Evolutionary conservation across 306 rosid species (phyloP).

Genomic region (Sophora flavescens): DNA sequence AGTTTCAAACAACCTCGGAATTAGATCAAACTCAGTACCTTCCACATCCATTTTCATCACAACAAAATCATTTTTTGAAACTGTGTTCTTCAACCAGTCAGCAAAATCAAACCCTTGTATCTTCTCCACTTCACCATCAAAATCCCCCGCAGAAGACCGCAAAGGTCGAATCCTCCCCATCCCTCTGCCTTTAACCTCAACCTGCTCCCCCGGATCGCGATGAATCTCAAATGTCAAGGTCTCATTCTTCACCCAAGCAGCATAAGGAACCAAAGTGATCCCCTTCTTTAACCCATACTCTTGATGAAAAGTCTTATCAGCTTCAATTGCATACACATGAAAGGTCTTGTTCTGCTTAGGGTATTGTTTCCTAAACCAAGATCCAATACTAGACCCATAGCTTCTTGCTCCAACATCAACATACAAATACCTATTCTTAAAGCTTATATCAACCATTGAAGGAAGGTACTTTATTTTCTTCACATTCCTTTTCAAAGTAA

Average conservation of each 20-base stretch:
- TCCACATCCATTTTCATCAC: slow-evolving; percentile 99
- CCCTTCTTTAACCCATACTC: slow-evolving; percentile 83
- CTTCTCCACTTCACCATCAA: slow-evolving; percentile 79
- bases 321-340: slow-evolving; percentile 91
- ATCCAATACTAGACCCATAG: slow-evolving; percentile 93
- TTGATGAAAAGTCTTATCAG: slow-evolving; percentile 81
- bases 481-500: slow-evolving; percentile 83
- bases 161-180: slow-evolving; percentile 96
- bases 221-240: slow-evolving; percentile 83
- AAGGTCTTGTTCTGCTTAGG: slow-evolving; percentile 96
- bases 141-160: slow-evolving; percentile 45
- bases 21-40: slow-evolving; percentile 91
- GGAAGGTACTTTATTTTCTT: slow-evolving; percentile 80
- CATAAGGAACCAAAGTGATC: slow-evolving; percentile 77
- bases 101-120: slow-evolving; percentile 91
- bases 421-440: slow-evolving; percentile 80
- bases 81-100: slow-evolving; percentile 76
- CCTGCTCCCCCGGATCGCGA: slow-evolving; percentile 76
- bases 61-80: slow-evolving; percentile 80
- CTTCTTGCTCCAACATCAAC: slow-evolving; percentile 98
- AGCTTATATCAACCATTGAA: slow-evolving; percentile 87
- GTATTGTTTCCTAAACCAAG: slow-evolving; percentile 97
- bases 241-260: slow-evolving; percentile 97
- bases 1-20: slow-evolving; percentile 80
- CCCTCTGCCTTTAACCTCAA: slow-evolving; percentile 75